These are phyloP conservation scores for Wickerhamiella vanderwaltii DNA, from an alignment of 805 yeast species.

Conservation along the genomic window DNA sequence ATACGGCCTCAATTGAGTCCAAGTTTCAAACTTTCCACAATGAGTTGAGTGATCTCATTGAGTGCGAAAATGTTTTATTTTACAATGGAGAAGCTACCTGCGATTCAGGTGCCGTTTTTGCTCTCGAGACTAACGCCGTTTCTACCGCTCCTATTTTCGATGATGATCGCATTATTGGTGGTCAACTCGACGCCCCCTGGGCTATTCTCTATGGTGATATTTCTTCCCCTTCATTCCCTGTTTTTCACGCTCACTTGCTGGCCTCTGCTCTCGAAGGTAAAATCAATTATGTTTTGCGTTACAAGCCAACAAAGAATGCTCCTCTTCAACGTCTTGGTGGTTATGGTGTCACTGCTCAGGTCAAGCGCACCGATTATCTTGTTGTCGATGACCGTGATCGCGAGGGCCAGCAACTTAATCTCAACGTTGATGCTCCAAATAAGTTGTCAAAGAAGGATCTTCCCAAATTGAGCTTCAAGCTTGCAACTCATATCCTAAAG, in stretches of 20 bases:
- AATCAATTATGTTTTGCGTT: slow-evolving; percentile 64
- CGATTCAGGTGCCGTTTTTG: slow-evolving; percentile 62
- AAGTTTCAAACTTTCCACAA: slow-evolving; percentile 43
- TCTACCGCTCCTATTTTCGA: slow-evolving; percentile 21
- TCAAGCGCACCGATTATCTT: slow-evolving; percentile 55
- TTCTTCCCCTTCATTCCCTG: slow-evolving; percentile 36
- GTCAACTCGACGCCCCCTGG: slow-evolving; percentile 35
- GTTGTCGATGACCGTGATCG: slow-evolving; percentile 45
- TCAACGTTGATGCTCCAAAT: slow-evolving; percentile 20
- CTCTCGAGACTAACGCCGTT: slow-evolving; percentile 43
- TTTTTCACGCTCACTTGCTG: slow-evolving; percentile 46
- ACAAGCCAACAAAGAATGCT: slow-evolving; percentile 33
- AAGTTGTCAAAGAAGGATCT: slow-evolving; percentile 21
- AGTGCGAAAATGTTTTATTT: slow-evolving; percentile 37
- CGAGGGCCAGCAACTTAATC: slow-evolving; percentile 14
- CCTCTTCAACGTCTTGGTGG: slow-evolving; percentile 31
- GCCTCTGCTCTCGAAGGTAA: slow-evolving; percentile 53
- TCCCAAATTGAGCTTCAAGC: slow-evolving; percentile 22
- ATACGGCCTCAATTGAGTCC: slow-evolving; percentile 52
- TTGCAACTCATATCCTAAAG: slow-evolving; percentile 29
- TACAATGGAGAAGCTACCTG: slow-evolving; percentile 47
- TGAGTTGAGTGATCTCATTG: slow-evolving; percentile 27
- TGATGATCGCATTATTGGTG: slow-evolving; percentile 48
- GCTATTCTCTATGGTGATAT: slow-evolving; percentile 59
- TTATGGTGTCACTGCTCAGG: slow-evolving; percentile 52